Evolutionary conservation across 257 asterid genomes (phyloP), one percentile per base, ranked within the genome.

Genomic region (Mitragyna speciosa): DNA sequence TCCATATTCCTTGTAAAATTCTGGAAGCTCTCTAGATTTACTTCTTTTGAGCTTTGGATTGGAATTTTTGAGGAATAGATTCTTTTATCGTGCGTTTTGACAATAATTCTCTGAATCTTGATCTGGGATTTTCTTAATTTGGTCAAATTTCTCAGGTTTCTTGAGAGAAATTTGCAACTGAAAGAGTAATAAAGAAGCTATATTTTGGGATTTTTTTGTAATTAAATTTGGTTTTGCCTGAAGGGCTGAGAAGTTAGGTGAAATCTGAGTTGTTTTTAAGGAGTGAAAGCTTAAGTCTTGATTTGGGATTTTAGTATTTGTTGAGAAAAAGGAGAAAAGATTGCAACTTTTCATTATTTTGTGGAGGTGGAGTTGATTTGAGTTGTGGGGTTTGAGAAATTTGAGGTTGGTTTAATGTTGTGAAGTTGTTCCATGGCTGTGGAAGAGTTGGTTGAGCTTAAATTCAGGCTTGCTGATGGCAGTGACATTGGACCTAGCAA

Each of bases 381-480:
- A 68, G 72, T 81, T 74, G 86, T 85, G 63, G 80, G 84, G 79
- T 78, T 86, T 75, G 72, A 84, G 87, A 79, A 26, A 59, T 82
- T 87, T 83, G 84, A 77, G 86, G 85, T 67, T 45, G 22, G 63
- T 36, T 75, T 79, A 85, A 83, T 84, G 84, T 75, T 77, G 66
- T 61, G 59, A 65, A 45, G 74, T 56, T 72, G 45, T 75, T 79
- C 16, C 58, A 94, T 94, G 98, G 97, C 95, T 89, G 91, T 76
- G 82, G 93, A 90, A 86, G 98, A 94, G 82, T 88, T 92, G 91
- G 89, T 94, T 78, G 96, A 92, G 56, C 84, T 94, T 83, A 94
- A 91, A 87, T 94, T 94, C 87, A 91, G 98, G 89, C 97, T 94
- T 82, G 96, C 94, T 82, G 98, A 94, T 88, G 97, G 97, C 73